Base-by-base conservation (phyloP, 2,329 filamentous ascomycete species). In the Paecilomyces formosus region DNA sequence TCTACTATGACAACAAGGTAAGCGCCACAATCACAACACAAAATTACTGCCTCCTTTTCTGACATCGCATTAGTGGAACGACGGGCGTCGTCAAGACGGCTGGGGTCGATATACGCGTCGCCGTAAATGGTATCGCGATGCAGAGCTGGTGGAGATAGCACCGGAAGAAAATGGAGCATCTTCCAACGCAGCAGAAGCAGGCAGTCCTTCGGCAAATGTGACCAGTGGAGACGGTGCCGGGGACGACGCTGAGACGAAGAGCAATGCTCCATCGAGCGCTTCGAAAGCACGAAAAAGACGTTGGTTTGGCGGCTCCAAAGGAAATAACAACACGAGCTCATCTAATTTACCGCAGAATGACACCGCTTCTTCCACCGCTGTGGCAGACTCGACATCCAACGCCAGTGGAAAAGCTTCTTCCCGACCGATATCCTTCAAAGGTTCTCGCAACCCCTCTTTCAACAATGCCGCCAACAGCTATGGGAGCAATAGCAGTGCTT, bases 1-100 rank as follows among this genome's bases (percentile, higher is more conserved):
- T 96, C 39, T 99, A 94, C 74, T 99, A 97, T 70, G 94, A 99
- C 69, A 97, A 93, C 72, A 97, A 96, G 86, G 90, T 91, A 77
- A 61, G 78, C 65, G 26, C 12, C 7, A 18, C 15, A 8, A 9
- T 13, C 12, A 21, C n/a, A 2, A 18, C 18, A 18, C 39, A n/a
- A 9, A 7, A 3, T 45, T 45, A 9, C n/a, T 45, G n/a, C 30
- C 54, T 30, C 22, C 18, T 24, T 15, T 50, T 33, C 62, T 65
- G 54, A 62, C 56, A 49, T 28, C 5, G 52, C 33, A 7, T 57
- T 54, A 95, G 88, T 99, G 94, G 94, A 88, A 92, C 71, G 88
- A 90, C 65, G 92, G 92, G 18, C 88, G 89, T 15, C 84, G 91
- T 3, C 82, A 85, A 70, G 94, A 99, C 67, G 90, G 92, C 56